Percentiles rank a stretch among this genome's conserved stretches.
phyloP scores from a whole-genome alignment of 2,329 filamentous ascomycete species.

The Trichophyton rubrum region DNA sequence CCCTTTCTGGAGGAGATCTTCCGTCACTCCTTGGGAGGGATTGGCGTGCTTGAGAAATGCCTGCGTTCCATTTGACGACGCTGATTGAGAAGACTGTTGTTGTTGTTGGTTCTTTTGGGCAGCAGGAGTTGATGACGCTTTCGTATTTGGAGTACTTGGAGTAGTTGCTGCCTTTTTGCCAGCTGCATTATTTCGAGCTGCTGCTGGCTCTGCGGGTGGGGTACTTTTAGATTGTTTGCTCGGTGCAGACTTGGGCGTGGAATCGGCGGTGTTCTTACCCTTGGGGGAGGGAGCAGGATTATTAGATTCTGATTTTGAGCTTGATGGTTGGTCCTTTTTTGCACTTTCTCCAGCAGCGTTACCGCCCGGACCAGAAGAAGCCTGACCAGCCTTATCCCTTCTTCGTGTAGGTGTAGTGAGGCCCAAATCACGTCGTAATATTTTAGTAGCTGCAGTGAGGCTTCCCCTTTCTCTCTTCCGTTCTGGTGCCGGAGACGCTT shows the following conservation, averaged over 20 bases:
- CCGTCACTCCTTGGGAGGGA: constrained; percentile 81
- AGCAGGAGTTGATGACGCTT: background rate
- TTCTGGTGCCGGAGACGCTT: constrained; percentile 21
- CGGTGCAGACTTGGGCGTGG: constrained; percentile 5
- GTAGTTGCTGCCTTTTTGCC: constrained; percentile 10
- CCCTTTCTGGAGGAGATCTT: constrained; percentile 60
- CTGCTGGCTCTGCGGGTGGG: constrained; percentile 10
- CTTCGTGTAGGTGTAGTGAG: constrained; percentile 35
- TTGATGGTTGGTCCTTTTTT: constrained; percentile 5
- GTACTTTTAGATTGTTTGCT: constrained; percentile 8
- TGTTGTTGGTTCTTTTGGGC: constrained; percentile 5
- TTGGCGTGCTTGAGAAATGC: constrained; percentile 76
- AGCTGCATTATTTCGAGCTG: constrained; percentile 8
- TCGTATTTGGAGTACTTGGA: constrained; percentile 12
- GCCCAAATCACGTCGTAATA: constrained; percentile 51
- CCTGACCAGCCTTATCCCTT: constrained; percentile 20
- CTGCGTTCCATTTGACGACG: constrained; percentile 21
- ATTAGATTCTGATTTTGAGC: constrained; percentile 3
- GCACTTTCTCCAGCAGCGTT: constrained; percentile 11
- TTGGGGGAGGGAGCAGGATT: background rate
- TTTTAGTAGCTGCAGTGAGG: constrained; percentile 42
- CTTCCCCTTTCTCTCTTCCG: constrained; percentile 40
- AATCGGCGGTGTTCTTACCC: constrained; percentile 5
- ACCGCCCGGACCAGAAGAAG: constrained; percentile 1
- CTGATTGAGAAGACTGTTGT: constrained; percentile 11